Evolutionary conservation across 2,329 filamentous ascomycete genomes (phyloP).

Genomic region (Cladosporium sp.): DNA sequence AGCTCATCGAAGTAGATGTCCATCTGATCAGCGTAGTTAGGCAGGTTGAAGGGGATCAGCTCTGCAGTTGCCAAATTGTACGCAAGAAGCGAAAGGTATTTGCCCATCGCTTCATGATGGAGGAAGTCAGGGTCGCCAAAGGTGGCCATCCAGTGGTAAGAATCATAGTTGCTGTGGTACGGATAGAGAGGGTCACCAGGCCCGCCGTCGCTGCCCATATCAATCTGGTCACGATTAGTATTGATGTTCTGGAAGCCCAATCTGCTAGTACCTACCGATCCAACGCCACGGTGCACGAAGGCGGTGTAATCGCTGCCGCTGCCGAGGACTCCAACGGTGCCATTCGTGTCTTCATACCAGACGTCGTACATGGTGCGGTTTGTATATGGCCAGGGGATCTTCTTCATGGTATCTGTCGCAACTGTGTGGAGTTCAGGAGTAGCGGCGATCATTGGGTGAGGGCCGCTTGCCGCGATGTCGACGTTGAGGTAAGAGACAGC

Average conservation of each 20-base stretch:
- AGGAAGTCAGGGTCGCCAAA: slow-evolving; percentile 50
- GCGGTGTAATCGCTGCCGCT: slow-evolving; percentile 46
- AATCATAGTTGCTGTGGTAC: slow-evolving; percentile 47
- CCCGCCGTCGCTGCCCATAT: slow-evolving; percentile 38
- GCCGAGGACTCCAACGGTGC: slow-evolving; percentile 41
- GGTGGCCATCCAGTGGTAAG: slow-evolving; percentile 49
- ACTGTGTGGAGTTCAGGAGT: slow-evolving; percentile 70
- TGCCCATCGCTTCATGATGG: slow-evolving; percentile 47
- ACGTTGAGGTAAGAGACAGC: slow-evolving; percentile 50
- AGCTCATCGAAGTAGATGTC: slow-evolving; percentile 35
- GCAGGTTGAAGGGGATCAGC: slow-evolving; percentile 39
- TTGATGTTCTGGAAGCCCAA: neutral
- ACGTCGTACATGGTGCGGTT: slow-evolving; percentile 44
- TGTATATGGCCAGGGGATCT: slow-evolving; percentile 47
- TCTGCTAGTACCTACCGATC: slow-evolving; percentile 1
- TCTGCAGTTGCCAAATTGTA: slow-evolving; percentile 38
- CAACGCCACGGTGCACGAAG: slow-evolving; percentile 41
- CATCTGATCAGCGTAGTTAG: slow-evolving; percentile 39
- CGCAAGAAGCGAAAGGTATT: slow-evolving; percentile 40
- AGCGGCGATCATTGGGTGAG: slow-evolving; percentile 58
- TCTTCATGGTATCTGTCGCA: slow-evolving; percentile 59
- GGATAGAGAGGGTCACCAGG: slow-evolving; percentile 40
- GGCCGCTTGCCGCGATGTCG: slow-evolving; percentile 48
- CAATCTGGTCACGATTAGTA: slow-evolving; percentile 27
- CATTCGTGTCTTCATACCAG: slow-evolving; percentile 34